Evolutionary conservation across 2,329 filamentous ascomycete genomes (phyloP).

Genomic region (Lachnellula suecica): DNA sequence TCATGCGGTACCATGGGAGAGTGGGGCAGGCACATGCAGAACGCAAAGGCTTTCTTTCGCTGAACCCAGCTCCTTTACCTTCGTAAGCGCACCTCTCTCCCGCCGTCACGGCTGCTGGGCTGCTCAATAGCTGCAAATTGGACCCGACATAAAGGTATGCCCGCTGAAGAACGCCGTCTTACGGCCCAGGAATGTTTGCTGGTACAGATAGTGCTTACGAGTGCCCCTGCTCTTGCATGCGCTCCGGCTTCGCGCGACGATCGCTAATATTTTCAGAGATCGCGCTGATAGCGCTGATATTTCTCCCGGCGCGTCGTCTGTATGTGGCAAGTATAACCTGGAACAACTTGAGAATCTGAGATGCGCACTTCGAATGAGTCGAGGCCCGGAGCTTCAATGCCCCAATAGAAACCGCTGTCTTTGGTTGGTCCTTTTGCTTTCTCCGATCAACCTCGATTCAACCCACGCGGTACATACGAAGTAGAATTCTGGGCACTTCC

Average conservation of each 20-base stretch:
- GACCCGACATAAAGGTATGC: neutral
- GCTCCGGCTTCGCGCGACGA: neutral
- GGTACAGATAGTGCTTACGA: neutral
- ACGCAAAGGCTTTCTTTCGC: neutral
- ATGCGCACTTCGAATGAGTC: too few species aligned
- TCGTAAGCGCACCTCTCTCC: neutral
- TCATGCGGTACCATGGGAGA: too few species aligned
- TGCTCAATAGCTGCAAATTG: too few species aligned
- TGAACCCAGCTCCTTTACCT: neutral
- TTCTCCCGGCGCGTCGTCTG: neutral
- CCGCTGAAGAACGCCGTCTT: neutral
- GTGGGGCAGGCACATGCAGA: too few species aligned
- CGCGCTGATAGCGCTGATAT: neutral
- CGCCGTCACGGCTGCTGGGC: conserved; percentile 1
- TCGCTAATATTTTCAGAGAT: neutral
- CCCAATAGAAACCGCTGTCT: too few species aligned
- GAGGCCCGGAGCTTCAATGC: too few species aligned
- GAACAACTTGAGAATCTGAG: too few species aligned
- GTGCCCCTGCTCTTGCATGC: neutral
- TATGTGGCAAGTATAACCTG: too few species aligned
- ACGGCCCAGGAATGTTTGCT: conserved; percentile 1
- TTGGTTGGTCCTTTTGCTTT: too few species aligned
- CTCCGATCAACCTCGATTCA: too few species aligned
- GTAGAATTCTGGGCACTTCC: too few species aligned
- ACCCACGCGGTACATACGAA: too few species aligned